Evolutionary conservation across 345 rosid species (phyloP).

Genomic region (Boechera stricta): DNA sequence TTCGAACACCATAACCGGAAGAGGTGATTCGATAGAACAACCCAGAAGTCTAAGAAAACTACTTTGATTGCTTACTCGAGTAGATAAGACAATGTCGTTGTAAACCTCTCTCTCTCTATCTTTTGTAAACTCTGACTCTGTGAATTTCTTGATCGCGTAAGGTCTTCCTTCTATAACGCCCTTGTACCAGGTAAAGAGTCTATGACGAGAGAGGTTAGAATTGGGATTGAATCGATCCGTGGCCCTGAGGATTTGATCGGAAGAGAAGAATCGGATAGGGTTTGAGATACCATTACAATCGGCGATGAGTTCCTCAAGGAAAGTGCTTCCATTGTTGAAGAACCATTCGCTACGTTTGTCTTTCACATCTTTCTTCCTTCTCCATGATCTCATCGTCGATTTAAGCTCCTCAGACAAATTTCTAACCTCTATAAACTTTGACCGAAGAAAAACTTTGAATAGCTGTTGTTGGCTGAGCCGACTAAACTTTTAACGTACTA

Average conservation of each 20-base stretch:
- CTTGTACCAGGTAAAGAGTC: neutral
- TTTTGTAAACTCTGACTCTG: neutral
- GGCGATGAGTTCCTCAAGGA: neutral
- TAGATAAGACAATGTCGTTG: constrained; percentile 18
- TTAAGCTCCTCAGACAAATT: neutral
- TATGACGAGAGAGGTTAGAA: neutral
- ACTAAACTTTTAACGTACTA: too few relatives aligned
- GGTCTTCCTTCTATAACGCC: neutral
- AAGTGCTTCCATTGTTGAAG: neutral
- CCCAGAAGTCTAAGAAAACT: constrained; percentile 12
- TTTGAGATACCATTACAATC: constrained; percentile 9
- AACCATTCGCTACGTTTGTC: neutral
- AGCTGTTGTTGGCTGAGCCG: too few relatives aligned
- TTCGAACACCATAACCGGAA: constrained; percentile 12
- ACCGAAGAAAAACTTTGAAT: neutral
- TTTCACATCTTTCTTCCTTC: constrained; percentile 1
- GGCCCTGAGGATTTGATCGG: constrained; percentile 33
- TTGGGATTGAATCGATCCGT: neutral
- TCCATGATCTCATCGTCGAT: constrained; percentile 1
- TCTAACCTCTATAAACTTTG: neutral
- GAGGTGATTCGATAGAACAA: neutral
- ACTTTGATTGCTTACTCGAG: constrained; percentile 5
- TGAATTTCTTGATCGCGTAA: neutral
- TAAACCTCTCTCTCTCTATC: neutral
- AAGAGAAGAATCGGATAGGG: constrained; percentile 13